These are phyloP conservation scores for Plasmodium falciparum DNA, from an alignment of 169 alveolate species.

Conservation along the genomic window DNA sequence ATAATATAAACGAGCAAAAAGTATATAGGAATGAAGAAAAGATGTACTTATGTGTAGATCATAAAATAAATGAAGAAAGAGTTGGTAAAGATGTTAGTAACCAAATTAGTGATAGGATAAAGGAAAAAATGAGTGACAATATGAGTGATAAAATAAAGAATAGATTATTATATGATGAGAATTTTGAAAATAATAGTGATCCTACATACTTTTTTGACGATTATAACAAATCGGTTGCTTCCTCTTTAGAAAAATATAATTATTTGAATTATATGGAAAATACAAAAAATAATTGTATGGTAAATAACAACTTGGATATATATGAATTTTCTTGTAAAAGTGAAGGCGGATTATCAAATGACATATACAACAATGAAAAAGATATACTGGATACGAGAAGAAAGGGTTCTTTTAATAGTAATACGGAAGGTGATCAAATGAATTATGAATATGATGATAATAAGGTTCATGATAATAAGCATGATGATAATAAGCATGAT, in stretches of 20 bases:
- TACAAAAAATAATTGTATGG: not conserved
- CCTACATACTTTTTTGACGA: not conserved
- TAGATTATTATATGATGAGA: no score
- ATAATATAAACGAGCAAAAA: no score
- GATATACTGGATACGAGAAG: not conserved
- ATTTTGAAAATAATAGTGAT: not conserved
- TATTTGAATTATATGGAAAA: constrained; percentile 7
- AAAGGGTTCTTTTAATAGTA: not conserved
- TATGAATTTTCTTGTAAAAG: constrained; percentile 40
- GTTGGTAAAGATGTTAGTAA: not conserved
- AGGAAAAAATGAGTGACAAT: not conserved
- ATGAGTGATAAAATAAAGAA: not conserved
- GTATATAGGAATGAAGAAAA: no score
- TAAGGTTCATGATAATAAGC: not conserved
- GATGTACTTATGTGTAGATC: not conserved
- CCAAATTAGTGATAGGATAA: not conserved
- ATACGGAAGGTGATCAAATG: not conserved
- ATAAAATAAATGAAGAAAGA: not conserved
- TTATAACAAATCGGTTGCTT: not conserved
- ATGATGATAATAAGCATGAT: not conserved
- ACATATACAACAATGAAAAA: not conserved
- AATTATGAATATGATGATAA: not conserved
- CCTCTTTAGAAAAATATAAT: not conserved
- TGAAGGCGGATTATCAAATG: constrained; percentile 24
- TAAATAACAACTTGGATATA: constrained; percentile 9